phyloP scores from a whole-genome alignment of 345 rosid species.

The Eucalyptus regnans region DNA sequence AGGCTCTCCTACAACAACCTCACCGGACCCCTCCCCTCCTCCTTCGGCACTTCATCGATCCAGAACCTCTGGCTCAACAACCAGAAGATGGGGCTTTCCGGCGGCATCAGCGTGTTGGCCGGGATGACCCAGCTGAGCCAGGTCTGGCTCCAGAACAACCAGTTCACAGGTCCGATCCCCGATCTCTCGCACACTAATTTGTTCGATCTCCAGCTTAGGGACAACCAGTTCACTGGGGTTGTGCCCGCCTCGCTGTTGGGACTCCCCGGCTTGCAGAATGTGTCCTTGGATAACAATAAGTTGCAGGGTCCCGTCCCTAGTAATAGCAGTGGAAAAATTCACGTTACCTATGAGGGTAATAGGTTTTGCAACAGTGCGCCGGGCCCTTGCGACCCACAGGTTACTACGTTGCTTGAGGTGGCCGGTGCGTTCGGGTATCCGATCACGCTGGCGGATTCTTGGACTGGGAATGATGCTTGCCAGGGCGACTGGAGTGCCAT shows the following conservation, averaged over 20 bases:
- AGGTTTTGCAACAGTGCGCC: constrained; percentile 30
- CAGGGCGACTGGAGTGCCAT: constrained; percentile 31
- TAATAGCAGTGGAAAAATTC: constrained; percentile 12
- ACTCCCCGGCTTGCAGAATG: constrained; percentile 18
- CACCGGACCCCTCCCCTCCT: constrained; percentile 50
- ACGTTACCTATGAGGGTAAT: constrained; percentile 4
- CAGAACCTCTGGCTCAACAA: constrained; percentile 59
- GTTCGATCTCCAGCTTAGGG: constrained; percentile 66
- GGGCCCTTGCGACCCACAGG: constrained; percentile 42
- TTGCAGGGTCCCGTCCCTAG: constrained; percentile 65
- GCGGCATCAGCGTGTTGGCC: constrained; percentile 45
- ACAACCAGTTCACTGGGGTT: constrained; percentile 58
- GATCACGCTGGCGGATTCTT: constrained; percentile 33
- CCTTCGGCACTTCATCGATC: constrained; percentile 35
- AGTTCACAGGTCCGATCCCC: constrained; percentile 63
- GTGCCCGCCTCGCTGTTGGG: constrained; percentile 31
- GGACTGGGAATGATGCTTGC: constrained; percentile 74
- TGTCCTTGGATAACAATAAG: constrained; percentile 53
- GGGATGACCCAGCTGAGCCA: constrained; percentile 38
- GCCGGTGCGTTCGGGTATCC: constrained; percentile 69
- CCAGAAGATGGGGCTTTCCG: constrained; percentile 44
- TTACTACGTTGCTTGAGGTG: constrained; percentile 40
- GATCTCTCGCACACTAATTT: constrained; percentile 44
- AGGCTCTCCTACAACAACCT: constrained; percentile 66
- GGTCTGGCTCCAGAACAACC: constrained; percentile 69